A percentile compares a stretch with the other conserved stretches of the same genome.
These are phyloP conservation scores for Flaveria linearis DNA, from an alignment of 129 eudicot species.

Conservation along the genomic window DNA sequence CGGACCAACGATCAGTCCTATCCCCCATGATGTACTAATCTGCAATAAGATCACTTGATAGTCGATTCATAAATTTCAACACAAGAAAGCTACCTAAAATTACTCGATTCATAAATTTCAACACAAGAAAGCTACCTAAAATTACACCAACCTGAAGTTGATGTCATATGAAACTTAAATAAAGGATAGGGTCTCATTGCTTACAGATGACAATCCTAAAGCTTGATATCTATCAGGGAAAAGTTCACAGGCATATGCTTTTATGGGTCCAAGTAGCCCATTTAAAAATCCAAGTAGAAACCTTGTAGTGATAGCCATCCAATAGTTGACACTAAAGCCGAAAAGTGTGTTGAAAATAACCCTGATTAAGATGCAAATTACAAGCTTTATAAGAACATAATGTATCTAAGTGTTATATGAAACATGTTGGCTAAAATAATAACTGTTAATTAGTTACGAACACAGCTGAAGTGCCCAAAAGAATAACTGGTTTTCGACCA, in stretches of 20 bases:
- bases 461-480: slow-evolving; percentile 66
- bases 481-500: slow-evolving; percentile 88
- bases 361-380: slow-evolving; percentile 46
- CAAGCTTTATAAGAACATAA: background rate
- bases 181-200: slow-evolving; percentile 22
- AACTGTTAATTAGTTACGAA: slow-evolving; percentile 25
- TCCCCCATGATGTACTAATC: slow-evolving; percentile 93
- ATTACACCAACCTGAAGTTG: background rate
- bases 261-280: slow-evolving; percentile 84
- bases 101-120: background rate
- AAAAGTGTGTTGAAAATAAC: slow-evolving; percentile 81
- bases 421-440: background rate
- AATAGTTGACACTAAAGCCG: slow-evolving; percentile 69
- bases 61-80: background rate
- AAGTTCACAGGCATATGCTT: slow-evolving; percentile 84
- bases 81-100: background rate
- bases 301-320: slow-evolving; percentile 88
- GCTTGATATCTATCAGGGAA: slow-evolving; percentile 65
- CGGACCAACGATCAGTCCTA: slow-evolving; percentile 87
- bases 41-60: slow-evolving; percentile 27
- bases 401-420: background rate
- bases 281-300: slow-evolving; percentile 80
- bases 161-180: background rate
- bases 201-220: slow-evolving; percentile 69
- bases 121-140: background rate